A percentile compares a stretch with the other conserved stretches of the same genome.
These are phyloP conservation scores for Suhomyces anneliseae DNA, from an alignment of 1,139 yeast species.

Conservation along the genomic window DNA sequence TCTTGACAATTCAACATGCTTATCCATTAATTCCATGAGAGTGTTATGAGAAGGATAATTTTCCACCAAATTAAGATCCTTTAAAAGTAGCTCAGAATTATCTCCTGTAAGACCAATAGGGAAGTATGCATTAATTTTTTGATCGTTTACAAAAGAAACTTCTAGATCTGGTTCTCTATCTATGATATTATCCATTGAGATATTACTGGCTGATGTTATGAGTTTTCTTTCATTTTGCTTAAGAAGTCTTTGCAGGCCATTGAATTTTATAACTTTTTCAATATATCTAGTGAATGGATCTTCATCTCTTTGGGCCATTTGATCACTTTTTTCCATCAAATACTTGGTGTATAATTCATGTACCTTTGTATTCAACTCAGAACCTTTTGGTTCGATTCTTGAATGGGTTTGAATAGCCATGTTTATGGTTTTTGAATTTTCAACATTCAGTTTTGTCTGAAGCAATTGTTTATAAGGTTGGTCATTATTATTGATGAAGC, in stretches of 20 bases:
- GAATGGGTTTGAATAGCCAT: slow-evolving; percentile 1
- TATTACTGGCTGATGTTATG: slow-evolving; percentile 10
- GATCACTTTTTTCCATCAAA: slow-evolving; percentile 12
- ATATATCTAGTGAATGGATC: slow-evolving; percentile 20
- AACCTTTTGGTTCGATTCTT: background rate
- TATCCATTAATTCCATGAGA: slow-evolving; percentile 11
- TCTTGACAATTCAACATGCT: slow-evolving; percentile 13
- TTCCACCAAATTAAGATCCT: slow-evolving; percentile 10
- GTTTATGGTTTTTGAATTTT: background rate
- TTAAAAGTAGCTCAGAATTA: background rate
- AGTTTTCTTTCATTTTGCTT: slow-evolving; percentile 17
- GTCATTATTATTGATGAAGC: slow-evolving; percentile 22
- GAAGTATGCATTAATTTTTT: slow-evolving; percentile 10
- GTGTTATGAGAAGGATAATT: slow-evolving; percentile 11
- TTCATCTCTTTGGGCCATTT: slow-evolving; percentile 7
- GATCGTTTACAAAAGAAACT: background rate
- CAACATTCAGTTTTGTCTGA: slow-evolving; percentile 8
- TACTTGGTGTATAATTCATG: slow-evolving; percentile 8
- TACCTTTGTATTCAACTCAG: background rate
- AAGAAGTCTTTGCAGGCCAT: slow-evolving; percentile 15
- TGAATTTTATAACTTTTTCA: slow-evolving; percentile 22
- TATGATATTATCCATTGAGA: background rate
- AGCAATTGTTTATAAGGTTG: slow-evolving; percentile 16
- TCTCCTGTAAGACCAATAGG: slow-evolving; percentile 4
- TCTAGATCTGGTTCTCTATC: background rate